Evolutionary conservation across 768 basidiomycete species (phyloP).

Genomic region (Candolleomyces efflorescens): DNA sequence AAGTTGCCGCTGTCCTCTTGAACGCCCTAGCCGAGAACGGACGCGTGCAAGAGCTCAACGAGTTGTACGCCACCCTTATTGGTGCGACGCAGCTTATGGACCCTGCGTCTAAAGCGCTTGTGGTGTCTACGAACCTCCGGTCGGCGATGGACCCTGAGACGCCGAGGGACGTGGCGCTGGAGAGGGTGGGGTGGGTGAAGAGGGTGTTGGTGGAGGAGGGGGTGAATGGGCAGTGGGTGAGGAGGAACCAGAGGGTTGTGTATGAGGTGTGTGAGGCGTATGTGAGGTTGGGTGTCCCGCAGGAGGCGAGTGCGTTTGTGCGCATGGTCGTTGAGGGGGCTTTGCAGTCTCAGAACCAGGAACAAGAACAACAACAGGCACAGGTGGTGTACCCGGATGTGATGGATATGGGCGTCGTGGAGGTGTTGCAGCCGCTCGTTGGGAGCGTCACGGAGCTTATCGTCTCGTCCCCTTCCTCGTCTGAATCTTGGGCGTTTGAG

Average conservation of each 20-base stretch:
- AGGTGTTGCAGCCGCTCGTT: background rate
- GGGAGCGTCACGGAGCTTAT: too few relatives aligned
- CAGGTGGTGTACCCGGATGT: background rate
- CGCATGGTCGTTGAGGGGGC: background rate
- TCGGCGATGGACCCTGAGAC: conserved; percentile 9
- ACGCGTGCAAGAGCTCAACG: conserved; percentile 42
- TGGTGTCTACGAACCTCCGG: conserved; percentile 36
- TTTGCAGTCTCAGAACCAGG: too few relatives aligned
- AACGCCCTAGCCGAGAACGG: conserved; percentile 34
- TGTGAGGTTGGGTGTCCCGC: background rate
- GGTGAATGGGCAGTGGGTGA: background rate
- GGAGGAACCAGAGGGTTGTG: background rate
- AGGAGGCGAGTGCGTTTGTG: background rate
- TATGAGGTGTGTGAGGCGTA: background rate
- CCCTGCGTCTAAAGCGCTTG: conserved; percentile 35
- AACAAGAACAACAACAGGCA: conserved; percentile 3
- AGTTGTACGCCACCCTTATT: conserved; percentile 27
- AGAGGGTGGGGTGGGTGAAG: conserved; percentile 20
- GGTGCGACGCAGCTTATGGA: conserved; percentile 28
- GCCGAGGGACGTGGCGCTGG: conserved; percentile 13
- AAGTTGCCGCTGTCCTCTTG: conserved; percentile 56
- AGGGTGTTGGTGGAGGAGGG: background rate
- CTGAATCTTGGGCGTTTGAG: background rate
- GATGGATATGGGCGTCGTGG: background rate
- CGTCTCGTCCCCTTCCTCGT: too few relatives aligned